Base-by-base conservation (phyloP, 2,329 filamentous ascomycete genomes). In the Sphaerulina musiva region DNA sequence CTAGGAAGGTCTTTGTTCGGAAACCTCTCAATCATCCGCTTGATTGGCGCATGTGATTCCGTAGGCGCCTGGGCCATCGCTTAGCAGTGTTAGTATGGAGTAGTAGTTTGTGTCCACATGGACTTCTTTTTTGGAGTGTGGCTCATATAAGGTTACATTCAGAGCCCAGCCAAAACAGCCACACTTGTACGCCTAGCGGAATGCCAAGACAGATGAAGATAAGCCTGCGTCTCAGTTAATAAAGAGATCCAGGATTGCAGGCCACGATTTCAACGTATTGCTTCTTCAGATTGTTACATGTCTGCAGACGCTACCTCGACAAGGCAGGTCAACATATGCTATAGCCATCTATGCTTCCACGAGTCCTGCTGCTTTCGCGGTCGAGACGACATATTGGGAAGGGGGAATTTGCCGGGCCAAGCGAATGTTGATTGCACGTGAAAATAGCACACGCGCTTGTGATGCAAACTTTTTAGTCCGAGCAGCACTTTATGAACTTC, bases 221-320 rank as follows among this genome's bases (percentile, higher is more conserved):
- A 23, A 51, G 48, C 41, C 45, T 34, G 41, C 48, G 34, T n/a
- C 34, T 43, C n/a, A 40, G 29, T 31, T 17, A 2, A 31, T 46
- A 14, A n/a, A 51, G 31, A 29, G 38, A 17, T 51, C 34, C 17
- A 45, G 12, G n/a, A 26, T 17, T 41, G 17, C 48, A 32, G 41
- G 40, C 29, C 7, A 14, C 45, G 45, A n/a, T 14, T 41, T 32
- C 42, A 17, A 17, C 14, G 14, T 17, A 17, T 17, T 17, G 14
- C 14, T 17, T 17, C 14, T 17, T 17, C 14, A 17, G 14, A 17
- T 17, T 17, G 14, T 17, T 17, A 17, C 14, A 17, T 17, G 20
- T 51, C 31, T 23, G 41, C 45, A 43, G n/a, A 26, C 41, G 48
- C 42, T 51, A 51, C 23, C 48, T 51, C 31, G 39, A 45, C 6